phyloP scores from a whole-genome alignment of 2,329 filamentous ascomycete species.

The Phaeosphaeria sp. region DNA sequence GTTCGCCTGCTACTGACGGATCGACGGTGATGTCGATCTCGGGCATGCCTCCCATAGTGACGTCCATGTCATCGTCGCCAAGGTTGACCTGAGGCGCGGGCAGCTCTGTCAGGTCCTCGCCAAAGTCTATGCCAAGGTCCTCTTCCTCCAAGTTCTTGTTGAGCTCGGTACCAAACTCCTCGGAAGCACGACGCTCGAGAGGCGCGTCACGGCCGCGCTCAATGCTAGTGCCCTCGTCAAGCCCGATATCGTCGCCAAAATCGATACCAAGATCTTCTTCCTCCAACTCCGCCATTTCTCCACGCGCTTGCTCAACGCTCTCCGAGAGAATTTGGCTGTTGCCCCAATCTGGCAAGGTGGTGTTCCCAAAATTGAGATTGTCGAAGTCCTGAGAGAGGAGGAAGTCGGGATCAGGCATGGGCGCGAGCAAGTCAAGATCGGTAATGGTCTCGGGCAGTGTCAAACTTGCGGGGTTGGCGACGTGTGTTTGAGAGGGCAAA shows the following conservation, averaged over 20 bases:
- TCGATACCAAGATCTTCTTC: constrained; percentile 67
- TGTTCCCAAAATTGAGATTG: constrained; percentile 46
- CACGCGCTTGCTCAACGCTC: constrained; percentile 61
- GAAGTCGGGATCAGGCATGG: constrained; percentile 82
- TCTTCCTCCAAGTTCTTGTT: constrained; percentile 60
- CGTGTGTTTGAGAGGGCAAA: constrained; percentile 76
- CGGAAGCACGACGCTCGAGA: constrained; percentile 54
- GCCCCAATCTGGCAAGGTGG: constrained; percentile 61
- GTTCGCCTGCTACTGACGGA: constrained; percentile 56
- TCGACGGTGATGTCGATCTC: constrained; percentile 51
- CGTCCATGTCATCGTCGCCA: constrained; percentile 43
- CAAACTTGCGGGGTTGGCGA: constrained; percentile 83
- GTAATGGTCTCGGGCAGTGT: constrained; percentile 92
- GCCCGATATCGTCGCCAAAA: constrained; percentile 60
- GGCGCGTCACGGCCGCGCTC: constrained; percentile 91
- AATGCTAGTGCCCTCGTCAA: constrained; percentile 65
- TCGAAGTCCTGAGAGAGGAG: constrained; percentile 73
- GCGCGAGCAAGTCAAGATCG: constrained; percentile 83
- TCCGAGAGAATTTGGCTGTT: constrained; percentile 82
- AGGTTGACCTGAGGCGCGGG: constrained; percentile 32
- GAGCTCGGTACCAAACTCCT: constrained; percentile 50
- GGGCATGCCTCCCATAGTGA: constrained; percentile 56
- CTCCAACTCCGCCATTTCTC: constrained; percentile 52
- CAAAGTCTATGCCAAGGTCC: constrained; percentile 55
- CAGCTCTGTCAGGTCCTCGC: constrained; percentile 40